phyloP scores from a whole-genome alignment of 805 yeast genomes.

The Candida broadrunensis region DNA sequence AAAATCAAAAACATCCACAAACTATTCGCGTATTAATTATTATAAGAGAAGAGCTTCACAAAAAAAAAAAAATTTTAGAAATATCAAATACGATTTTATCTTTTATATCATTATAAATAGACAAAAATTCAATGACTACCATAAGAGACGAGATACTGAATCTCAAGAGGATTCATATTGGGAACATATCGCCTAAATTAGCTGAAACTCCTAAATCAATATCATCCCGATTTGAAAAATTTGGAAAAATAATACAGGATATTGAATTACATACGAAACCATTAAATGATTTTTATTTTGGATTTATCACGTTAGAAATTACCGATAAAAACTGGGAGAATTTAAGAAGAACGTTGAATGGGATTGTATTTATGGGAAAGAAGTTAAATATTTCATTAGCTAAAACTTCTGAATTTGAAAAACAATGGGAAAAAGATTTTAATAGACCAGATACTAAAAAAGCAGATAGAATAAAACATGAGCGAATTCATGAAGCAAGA shows the following conservation, averaged over 20 bases:
- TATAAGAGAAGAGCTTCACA: too few relatives aligned
- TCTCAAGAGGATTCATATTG: constrained; percentile 65
- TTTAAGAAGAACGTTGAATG: constrained; percentile 59
- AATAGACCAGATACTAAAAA: constrained; percentile 36
- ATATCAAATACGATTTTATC: too few relatives aligned
- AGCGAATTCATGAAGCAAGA: constrained; percentile 30
- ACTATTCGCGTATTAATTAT: too few relatives aligned
- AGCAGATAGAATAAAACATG: constrained; percentile 23
- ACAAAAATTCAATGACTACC: too few relatives aligned
- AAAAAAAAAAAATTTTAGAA: too few relatives aligned
- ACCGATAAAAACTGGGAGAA: constrained; percentile 43
- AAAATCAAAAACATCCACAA: too few relatives aligned
- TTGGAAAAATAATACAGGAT: constrained; percentile 51
- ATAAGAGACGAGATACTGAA: too few relatives aligned
- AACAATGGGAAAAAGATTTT: constrained; percentile 45
- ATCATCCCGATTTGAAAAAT: constrained; percentile 53
- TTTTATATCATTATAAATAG: too few relatives aligned
- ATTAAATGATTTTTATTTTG: constrained; percentile 55
- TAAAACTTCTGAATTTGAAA: constrained; percentile 34
- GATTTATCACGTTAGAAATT: constrained; percentile 60
- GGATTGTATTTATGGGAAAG: constrained; percentile 73
- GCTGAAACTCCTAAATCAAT: constrained; percentile 46
- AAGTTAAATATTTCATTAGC: constrained; percentile 63
- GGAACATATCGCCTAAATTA: constrained; percentile 58
- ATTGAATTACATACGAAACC: constrained; percentile 58